Evolutionary conservation across 352 stramenopile genomes (phyloP).

Genomic region (Thalassiosira hispida): DNA sequence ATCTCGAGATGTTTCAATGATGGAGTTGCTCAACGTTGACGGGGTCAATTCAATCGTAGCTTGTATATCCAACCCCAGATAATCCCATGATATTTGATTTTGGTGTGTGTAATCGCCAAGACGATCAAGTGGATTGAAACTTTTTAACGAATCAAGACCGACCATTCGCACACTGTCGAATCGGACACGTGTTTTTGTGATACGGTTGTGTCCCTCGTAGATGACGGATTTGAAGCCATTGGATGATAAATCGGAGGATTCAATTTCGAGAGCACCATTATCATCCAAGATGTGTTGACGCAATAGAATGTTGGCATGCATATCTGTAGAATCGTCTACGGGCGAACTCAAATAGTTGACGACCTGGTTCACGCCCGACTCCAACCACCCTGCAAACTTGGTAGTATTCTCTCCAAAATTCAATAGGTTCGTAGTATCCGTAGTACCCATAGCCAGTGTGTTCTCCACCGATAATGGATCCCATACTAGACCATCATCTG

Average conservation of each 20-base stretch:
- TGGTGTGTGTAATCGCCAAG: slow-evolving; percentile 54
- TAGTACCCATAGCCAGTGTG: no score
- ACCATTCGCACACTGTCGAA: slow-evolving; percentile 44
- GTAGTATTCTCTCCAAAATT: slow-evolving; percentile 31
- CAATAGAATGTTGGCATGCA: slow-evolving; percentile 43
- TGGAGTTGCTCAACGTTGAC: neutral
- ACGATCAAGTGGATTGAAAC: slow-evolving; percentile 40
- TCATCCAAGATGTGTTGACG: slow-evolving; percentile 31
- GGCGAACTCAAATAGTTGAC: slow-evolving; percentile 22
- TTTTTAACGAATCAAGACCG: slow-evolving; percentile 57
- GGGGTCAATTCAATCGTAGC: neutral
- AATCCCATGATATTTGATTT: slow-evolving; percentile 47
- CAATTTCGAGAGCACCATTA: slow-evolving; percentile 16
- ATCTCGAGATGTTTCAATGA: neutral
- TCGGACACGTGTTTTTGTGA: slow-evolving; percentile 41
- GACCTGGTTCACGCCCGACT: slow-evolving; percentile 19
- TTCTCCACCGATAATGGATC: slow-evolving; percentile 24
- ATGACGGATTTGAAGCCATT: neutral
- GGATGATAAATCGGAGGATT: slow-evolving; percentile 1
- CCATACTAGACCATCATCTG: neutral
- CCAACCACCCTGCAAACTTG: slow-evolving; percentile 22
- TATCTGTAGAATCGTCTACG: slow-evolving; percentile 1
- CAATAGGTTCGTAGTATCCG: slow-evolving; percentile 12
- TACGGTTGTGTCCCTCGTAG: slow-evolving; percentile 16
- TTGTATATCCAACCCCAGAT: slow-evolving; percentile 23